Evolutionary conservation across 1,284 basidiomycete species (phyloP).

Genomic region (Mycosarcoma mackinlayi): DNA sequence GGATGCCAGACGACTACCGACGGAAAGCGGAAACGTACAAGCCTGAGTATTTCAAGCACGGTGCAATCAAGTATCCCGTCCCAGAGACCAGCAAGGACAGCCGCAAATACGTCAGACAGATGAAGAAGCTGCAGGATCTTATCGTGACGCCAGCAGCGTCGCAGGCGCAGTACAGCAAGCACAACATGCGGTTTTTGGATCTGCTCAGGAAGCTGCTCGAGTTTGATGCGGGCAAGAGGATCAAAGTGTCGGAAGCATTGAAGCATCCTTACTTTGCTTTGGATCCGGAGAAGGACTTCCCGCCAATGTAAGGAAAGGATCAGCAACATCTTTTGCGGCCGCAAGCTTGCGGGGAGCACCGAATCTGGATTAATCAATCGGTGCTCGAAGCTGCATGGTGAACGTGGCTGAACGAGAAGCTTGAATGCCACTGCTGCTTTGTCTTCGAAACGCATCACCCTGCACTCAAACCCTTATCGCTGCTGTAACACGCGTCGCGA

Average conservation of each 20-base stretch:
- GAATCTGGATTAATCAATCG: too few species aligned
- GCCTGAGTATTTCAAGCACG: slow-evolving; percentile 90
- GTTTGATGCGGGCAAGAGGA: slow-evolving; percentile 83
- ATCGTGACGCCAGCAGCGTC: slow-evolving; percentile 72
- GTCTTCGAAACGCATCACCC: too few species aligned
- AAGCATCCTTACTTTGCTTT: slow-evolving; percentile 66
- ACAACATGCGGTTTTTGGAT: slow-evolving; percentile 83
- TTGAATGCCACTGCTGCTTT: too few species aligned
- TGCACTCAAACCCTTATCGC: too few species aligned
- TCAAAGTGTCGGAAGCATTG: slow-evolving; percentile 62
- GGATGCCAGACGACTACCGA: slow-evolving; percentile 86
- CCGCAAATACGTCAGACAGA: slow-evolving; percentile 90
- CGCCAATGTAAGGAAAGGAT: slow-evolving; percentile 34
- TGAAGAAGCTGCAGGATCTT: slow-evolving; percentile 85
- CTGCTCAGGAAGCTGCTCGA: slow-evolving; percentile 86
- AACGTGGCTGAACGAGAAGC: too few species aligned
- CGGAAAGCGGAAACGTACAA: slow-evolving; percentile 74
- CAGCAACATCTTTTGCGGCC: too few species aligned
- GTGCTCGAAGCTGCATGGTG: too few species aligned
- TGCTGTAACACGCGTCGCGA: too few species aligned
- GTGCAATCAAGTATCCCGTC: slow-evolving; percentile 90
- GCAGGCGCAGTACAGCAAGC: slow-evolving; percentile 52
- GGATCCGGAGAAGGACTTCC: slow-evolving; percentile 58
- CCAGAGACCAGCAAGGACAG: slow-evolving; percentile 86
- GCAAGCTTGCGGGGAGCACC: too few species aligned